phyloP scores from a whole-genome alignment of 1,284 basidiomycete genomes.

The Ustilago loliicola region DNA sequence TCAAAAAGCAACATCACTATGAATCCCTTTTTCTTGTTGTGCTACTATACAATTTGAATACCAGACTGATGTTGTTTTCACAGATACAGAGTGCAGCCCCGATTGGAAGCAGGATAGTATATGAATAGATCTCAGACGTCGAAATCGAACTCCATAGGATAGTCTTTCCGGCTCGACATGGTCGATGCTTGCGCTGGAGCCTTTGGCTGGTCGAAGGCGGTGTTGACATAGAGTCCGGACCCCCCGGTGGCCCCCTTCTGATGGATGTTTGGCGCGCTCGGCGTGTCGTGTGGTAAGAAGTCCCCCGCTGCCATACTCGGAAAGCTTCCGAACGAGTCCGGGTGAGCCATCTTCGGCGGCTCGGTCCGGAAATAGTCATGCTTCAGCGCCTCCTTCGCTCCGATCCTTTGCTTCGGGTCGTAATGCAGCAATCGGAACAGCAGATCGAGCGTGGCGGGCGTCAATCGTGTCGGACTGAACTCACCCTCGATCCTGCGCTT shows the following conservation, averaged over 20 bases:
- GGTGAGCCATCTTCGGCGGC: slow-evolving; percentile 93
- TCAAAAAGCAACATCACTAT: neutral
- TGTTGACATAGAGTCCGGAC: neutral
- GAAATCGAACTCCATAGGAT: slow-evolving; percentile 44
- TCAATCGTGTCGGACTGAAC: slow-evolving; percentile 74
- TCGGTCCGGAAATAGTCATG: slow-evolving; percentile 91
- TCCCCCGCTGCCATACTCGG: slow-evolving; percentile 97
- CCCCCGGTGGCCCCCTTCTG: neutral
- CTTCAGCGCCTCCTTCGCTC: slow-evolving; percentile 86
- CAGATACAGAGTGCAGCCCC: neutral
- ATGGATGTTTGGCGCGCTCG: slow-evolving; percentile 15
- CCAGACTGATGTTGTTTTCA: neutral
- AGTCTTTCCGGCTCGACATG: slow-evolving; percentile 2
- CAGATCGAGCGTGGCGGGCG: slow-evolving; percentile 81
- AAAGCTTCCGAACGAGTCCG: slow-evolving; percentile 96
- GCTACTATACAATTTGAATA: neutral
- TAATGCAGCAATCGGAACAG: slow-evolving; percentile 86
- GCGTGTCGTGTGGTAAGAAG: slow-evolving; percentile 69
- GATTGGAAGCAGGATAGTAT: neutral
- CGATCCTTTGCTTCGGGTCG: slow-evolving; percentile 86
- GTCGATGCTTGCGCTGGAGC: neutral
- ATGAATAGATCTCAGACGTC: neutral
- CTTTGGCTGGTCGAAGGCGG: neutral
- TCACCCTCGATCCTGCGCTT: slow-evolving; percentile 76
- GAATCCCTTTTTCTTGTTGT: neutral